These are phyloP conservation scores for Sanguinoderma infundibulare DNA, from an alignment of 1,284 basidiomycete species.

Conservation along the genomic window DNA sequence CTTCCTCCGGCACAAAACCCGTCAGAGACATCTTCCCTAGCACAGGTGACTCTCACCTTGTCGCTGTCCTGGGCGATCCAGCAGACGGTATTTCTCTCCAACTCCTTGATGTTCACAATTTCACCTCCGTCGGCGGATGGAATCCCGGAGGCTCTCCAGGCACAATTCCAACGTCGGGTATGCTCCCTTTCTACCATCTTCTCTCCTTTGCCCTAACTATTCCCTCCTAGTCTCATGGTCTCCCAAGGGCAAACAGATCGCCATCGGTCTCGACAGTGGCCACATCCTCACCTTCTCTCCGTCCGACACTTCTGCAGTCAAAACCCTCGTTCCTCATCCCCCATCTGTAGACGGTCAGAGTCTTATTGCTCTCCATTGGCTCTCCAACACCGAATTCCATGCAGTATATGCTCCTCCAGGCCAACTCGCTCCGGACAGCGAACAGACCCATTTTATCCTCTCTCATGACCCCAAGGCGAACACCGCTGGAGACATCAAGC, in stretches of 20 bases:
- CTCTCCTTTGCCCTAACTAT: constrained; percentile 16
- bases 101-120: constrained; percentile 55
- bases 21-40: constrained; percentile 65
- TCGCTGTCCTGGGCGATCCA: constrained; percentile 62
- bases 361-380: constrained; percentile 68
- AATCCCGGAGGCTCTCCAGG: constrained; percentile 48
- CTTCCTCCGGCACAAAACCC: constrained; percentile 45
- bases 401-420: constrained; percentile 64
- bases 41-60: constrained; percentile 62
- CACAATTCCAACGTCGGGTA: constrained; percentile 61
- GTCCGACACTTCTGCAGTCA: constrained; percentile 54
- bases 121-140: constrained; percentile 70
- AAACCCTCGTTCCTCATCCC: constrained; percentile 63
- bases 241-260: constrained; percentile 85
- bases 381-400: constrained; percentile 76
- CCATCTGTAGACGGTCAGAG: constrained; percentile 52
- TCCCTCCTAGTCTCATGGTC: constrained; percentile 75
- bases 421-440: constrained; percentile 44
- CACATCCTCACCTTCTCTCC: constrained; percentile 75
- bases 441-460: constrained; percentile 65
- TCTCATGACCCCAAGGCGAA: constrained; percentile 63
- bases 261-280: constrained; percentile 73
- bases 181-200: constrained; percentile 32
- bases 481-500: constrained; percentile 49
- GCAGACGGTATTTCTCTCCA: constrained; percentile 51